Evolutionary conservation across 163 green algal species (phyloP).

Genomic region (Prototheca wickerhamii): DNA sequence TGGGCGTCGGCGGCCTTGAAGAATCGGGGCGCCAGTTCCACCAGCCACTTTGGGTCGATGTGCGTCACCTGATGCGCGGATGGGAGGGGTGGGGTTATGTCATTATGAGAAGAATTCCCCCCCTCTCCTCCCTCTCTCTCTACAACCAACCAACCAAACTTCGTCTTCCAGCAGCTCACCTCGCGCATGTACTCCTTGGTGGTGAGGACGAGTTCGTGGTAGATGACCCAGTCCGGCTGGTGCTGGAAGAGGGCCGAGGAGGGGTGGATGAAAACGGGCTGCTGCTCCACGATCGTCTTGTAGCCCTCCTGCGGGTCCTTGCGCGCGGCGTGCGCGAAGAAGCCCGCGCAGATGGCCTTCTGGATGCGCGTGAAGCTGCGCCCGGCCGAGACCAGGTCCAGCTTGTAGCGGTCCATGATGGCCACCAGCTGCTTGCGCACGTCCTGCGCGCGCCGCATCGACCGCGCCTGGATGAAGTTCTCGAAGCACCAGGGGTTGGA

Average conservation of each 20-base stretch:
- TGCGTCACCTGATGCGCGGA: constrained; percentile 44
- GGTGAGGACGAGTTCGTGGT: constrained; percentile 95
- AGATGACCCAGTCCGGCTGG: constrained; percentile 90
- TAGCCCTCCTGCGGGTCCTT: constrained; percentile 77
- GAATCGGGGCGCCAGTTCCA: constrained; percentile 70
- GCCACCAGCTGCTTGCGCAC: constrained; percentile 97
- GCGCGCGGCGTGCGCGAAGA: constrained; percentile 95
- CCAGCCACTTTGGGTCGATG: constrained; percentile 80
- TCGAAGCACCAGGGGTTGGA: constrained; percentile 92
- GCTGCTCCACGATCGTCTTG: constrained; percentile 92
- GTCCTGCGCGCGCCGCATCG: constrained; percentile 94
- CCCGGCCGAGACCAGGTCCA: constrained; percentile 73
- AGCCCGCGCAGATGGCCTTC: constrained; percentile 84
- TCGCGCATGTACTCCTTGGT: constrained; percentile 75
- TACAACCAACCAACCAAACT: neutral
- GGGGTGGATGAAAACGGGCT: constrained; percentile 97
- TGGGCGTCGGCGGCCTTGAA: constrained; percentile 84
- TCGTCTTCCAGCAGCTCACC: no score
- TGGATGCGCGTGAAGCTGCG: constrained; percentile 72
- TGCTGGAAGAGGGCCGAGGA: constrained; percentile 82
- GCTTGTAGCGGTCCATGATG: constrained; percentile 99
- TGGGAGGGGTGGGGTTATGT: constrained; percentile 8
- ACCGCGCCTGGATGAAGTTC: constrained; percentile 92
- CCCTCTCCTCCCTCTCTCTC: neutral
- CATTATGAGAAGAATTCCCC: neutral